A percentile compares a stretch with the other conserved stretches of the same genome.
Evolutionary conservation across 805 yeast genomes (phyloP).

Genomic region (Zygoascus biomembranicola): DNA sequence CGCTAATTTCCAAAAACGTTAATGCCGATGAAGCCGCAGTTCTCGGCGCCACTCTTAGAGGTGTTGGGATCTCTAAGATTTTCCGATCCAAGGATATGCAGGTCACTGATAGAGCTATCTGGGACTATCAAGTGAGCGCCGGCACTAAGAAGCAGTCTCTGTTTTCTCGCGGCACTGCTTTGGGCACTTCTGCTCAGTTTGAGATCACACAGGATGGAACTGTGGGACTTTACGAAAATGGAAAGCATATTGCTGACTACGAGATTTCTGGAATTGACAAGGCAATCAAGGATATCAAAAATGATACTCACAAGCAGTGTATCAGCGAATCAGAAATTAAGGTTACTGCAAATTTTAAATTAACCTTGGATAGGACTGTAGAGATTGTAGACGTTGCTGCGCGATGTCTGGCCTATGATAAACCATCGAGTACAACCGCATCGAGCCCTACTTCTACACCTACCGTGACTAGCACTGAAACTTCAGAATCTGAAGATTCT

Average conservation of each 20-base stretch:
- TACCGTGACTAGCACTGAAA: conserved; percentile 2
- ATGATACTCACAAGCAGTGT: conserved; percentile 14
- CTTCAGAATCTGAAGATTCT: conserved; percentile 8
- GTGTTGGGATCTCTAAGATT: conserved; percentile 61
- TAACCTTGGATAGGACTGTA: conserved; percentile 15
- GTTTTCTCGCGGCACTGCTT: conserved; percentile 41
- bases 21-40: conserved; percentile 96
- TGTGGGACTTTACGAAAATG: conserved; percentile 34
- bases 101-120: conserved; percentile 48
- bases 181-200: conserved; percentile 28
- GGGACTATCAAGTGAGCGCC: conserved; percentile 37
- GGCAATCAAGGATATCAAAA: conserved; percentile 21
- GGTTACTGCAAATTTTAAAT: conserved; percentile 11
- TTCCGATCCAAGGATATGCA: conserved; percentile 56
- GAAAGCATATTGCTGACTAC: conserved; percentile 26
- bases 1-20: conserved; percentile 59
- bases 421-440: conserved; percentile 3
- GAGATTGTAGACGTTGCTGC: conserved; percentile 10
- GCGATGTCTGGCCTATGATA: conserved; percentile 10
- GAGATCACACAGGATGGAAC: conserved; percentile 29
- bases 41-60: conserved; percentile 80
- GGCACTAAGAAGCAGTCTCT: conserved; percentile 27
- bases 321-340: conserved; percentile 4
- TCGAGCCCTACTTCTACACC: conserved; percentile 3
- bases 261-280: conserved; percentile 19